Conservation (phyloP, 176 grass and related monocot species). For the Luzula sylvatica region DNA sequence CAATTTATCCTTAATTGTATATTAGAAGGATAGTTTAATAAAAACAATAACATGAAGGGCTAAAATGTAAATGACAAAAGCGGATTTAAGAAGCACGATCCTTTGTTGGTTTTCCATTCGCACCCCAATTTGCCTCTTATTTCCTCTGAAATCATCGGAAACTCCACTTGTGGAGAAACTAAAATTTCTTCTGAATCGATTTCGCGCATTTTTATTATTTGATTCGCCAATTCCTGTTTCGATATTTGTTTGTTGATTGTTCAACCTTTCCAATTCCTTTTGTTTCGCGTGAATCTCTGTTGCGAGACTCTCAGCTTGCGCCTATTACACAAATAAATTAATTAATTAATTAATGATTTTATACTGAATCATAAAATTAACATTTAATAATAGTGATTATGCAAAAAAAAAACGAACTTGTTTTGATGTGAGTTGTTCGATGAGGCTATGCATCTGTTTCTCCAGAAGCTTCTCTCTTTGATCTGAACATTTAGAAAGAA, state of each 20-base stretch:
- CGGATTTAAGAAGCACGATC: constrained; percentile 64
- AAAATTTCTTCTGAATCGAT: constrained; percentile 30
- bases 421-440: constrained; percentile 88
- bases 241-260: constrained; percentile 28
- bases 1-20: no score
- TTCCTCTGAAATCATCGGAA: constrained; percentile 34
- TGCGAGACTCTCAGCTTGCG: constrained; percentile 66
- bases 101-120: constrained; percentile 56
- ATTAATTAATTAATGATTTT: background rate
- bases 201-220: constrained; percentile 23
- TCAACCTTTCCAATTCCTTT: constrained; percentile 68
- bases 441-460: constrained; percentile 80
- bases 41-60: constrained; percentile 78
- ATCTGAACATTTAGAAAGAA: constrained; percentile 28
- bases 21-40: constrained; percentile 85
- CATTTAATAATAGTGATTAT: background rate
- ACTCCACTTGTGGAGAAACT: constrained; percentile 7
- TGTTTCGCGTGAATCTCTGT: constrained; percentile 59
- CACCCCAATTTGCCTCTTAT: constrained; percentile 17
- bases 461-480: constrained; percentile 87
- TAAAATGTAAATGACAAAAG: constrained; percentile 78
- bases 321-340: constrained; percentile 20
- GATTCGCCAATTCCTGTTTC: constrained; percentile 27
- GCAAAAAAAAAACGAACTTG: constrained; percentile 37
- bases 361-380: background rate